Percentiles rank a stretch among this genome's conserved stretches.
Evolutionary conservation across 306 rosid genomes (phyloP).

Genomic region (Vigna hirtella): DNA sequence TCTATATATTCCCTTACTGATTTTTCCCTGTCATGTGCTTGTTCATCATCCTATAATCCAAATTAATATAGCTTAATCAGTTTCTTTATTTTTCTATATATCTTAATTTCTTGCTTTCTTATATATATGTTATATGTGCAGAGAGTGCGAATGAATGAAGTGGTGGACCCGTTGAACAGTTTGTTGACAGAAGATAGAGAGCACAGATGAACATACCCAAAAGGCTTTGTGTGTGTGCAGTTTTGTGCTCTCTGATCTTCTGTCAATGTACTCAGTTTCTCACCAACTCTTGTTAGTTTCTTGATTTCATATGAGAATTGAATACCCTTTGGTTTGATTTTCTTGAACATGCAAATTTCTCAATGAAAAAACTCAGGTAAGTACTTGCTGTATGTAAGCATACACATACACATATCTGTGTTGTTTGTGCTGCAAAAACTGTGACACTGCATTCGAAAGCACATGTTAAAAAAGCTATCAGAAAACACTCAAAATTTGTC

Average conservation of each 20-base stretch:
- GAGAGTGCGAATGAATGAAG: constrained; percentile 4
- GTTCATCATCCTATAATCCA: constrained; percentile 20
- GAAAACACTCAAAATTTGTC: neutral
- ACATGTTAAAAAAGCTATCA: neutral
- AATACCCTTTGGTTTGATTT: neutral
- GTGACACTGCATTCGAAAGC: neutral
- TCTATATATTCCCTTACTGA: neutral
- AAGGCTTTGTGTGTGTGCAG: constrained; percentile 52
- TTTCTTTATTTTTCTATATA: neutral
- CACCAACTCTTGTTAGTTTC: neutral
- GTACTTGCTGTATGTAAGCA: neutral
- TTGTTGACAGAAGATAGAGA: constrained; percentile 71
- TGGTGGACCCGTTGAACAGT: neutral
- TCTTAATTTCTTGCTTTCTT: neutral
- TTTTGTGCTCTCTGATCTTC: constrained; percentile 64
- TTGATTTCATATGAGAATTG: neutral
- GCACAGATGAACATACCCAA: constrained; percentile 59
- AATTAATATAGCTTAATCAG: neutral
- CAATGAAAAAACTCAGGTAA: neutral
- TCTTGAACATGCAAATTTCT: constrained; percentile 8
- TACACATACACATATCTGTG: neutral
- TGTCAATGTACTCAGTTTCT: constrained; percentile 40
- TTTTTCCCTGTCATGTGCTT: neutral
- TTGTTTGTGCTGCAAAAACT: neutral
- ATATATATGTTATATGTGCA: neutral